Conservation (phyloP, 2,329 filamentous ascomycete species). For the Phyllosticta citribraziliensis region DNA sequence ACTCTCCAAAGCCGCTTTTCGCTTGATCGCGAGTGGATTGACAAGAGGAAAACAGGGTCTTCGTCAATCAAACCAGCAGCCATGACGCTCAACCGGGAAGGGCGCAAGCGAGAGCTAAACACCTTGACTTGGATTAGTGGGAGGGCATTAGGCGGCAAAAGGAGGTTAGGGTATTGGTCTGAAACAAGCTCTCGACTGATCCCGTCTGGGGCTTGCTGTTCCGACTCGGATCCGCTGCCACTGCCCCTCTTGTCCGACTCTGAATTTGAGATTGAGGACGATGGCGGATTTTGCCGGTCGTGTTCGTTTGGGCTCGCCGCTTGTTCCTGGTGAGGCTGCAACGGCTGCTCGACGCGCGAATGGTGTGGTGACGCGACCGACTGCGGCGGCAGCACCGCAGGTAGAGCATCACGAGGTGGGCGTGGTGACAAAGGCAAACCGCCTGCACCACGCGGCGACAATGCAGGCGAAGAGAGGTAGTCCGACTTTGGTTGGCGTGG, state of each 20-base stretch:
- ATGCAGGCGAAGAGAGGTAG: slow-evolving; percentile 50
- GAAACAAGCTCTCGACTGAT: slow-evolving; percentile 58
- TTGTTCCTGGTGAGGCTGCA: slow-evolving; percentile 17
- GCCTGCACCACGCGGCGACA: slow-evolving; percentile 47
- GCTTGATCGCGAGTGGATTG: slow-evolving; percentile 68
- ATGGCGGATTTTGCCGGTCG: background rate
- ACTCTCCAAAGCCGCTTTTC: slow-evolving; percentile 80
- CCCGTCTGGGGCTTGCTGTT: slow-evolving; percentile 11
- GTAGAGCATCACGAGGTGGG: slow-evolving; percentile 62
- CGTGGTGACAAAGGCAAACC: slow-evolving; percentile 58
- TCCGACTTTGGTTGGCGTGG: slow-evolving; percentile 48
- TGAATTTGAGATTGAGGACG: slow-evolving; percentile 18
- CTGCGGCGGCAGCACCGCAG: slow-evolving; percentile 51
- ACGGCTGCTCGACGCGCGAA: slow-evolving; percentile 27
- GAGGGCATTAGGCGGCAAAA: slow-evolving; percentile 80
- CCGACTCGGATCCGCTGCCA: slow-evolving; percentile 21
- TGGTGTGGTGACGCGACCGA: slow-evolving; percentile 49
- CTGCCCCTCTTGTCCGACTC: slow-evolving; percentile 18
- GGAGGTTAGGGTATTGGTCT: slow-evolving; percentile 75
- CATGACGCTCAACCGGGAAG: slow-evolving; percentile 76
- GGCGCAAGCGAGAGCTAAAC: slow-evolving; percentile 88
- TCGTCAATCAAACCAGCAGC: slow-evolving; percentile 74
- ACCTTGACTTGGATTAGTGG: slow-evolving; percentile 79
- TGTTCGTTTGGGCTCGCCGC: background rate
- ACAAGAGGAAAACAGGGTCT: slow-evolving; percentile 87